Evolutionary conservation across 345 rosid genomes (phyloP).

Genomic region (Eucalyptus erythrocorys): DNA sequence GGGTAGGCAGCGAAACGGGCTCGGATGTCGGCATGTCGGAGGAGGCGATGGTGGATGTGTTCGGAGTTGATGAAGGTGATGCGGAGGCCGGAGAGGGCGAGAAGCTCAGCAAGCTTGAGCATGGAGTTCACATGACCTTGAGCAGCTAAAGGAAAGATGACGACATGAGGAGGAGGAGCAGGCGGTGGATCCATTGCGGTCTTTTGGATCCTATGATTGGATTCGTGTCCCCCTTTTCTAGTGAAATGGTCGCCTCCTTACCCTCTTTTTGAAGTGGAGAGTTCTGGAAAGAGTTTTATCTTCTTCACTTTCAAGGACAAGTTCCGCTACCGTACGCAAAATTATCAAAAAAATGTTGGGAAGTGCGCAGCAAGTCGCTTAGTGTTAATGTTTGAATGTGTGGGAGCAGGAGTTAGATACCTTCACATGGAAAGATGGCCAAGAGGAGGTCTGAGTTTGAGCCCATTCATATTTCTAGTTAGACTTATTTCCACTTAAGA

Average conservation of each 20-base stretch:
- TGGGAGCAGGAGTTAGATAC: too few relatives aligned
- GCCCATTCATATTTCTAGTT: too few relatives aligned
- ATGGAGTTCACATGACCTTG: slow-evolving; percentile 66
- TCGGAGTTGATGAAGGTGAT: slow-evolving; percentile 50
- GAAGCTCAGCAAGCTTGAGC: slow-evolving; percentile 56
- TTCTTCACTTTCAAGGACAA: too few relatives aligned
- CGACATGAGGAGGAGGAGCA: slow-evolving; percentile 12
- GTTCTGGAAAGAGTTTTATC: too few relatives aligned
- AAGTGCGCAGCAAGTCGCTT: too few relatives aligned
- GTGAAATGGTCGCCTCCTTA: background rate
- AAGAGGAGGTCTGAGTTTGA: too few relatives aligned
- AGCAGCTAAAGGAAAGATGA: slow-evolving; percentile 49
- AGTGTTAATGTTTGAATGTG: too few relatives aligned
- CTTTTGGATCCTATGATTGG: background rate
- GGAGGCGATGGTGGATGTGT: slow-evolving; percentile 20
- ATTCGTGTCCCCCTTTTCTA: background rate
- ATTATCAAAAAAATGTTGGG: too few relatives aligned
- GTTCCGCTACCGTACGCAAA: background rate
- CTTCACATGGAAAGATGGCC: too few relatives aligned
- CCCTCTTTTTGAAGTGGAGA: background rate
- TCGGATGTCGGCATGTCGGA: slow-evolving; percentile 6
- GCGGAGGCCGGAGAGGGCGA: slow-evolving; percentile 25
- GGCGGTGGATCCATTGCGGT: background rate
- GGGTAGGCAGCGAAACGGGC: slow-evolving; percentile 5
- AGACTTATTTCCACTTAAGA: too few relatives aligned